Evolutionary conservation across 106 monocot species (phyloP).

Genomic region (Dioscorea dumetorum): DNA sequence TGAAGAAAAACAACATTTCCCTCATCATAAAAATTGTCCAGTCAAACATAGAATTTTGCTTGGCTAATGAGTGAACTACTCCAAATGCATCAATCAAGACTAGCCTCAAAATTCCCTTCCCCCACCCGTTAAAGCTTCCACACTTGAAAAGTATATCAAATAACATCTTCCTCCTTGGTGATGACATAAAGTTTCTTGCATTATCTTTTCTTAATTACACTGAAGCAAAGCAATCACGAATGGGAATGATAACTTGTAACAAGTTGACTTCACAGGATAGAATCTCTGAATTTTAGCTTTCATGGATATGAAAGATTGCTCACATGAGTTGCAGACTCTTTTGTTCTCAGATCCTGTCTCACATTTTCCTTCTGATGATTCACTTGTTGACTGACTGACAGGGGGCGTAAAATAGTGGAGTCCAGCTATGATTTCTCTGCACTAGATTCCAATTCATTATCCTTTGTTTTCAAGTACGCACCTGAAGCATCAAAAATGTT

Average conservation of each 20-base stretch:
- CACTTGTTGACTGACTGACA: slow-evolving; percentile 16
- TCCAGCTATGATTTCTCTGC: slow-evolving; percentile 87
- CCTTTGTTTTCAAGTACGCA: slow-evolving; percentile 82
- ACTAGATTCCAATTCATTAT: slow-evolving; percentile 83
- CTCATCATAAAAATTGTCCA: too few species aligned
- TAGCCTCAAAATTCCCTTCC: too few species aligned
- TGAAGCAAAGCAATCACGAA: not conserved
- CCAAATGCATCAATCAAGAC: too few species aligned
- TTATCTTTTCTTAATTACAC: not conserved
- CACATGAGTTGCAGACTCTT: not conserved
- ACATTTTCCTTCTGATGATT: not conserved
- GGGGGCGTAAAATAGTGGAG: slow-evolving; percentile 47
- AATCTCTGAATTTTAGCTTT: not conserved
- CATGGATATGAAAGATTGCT: not conserved
- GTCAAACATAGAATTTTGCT: too few species aligned
- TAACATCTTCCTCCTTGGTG: too few species aligned
- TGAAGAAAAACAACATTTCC: too few species aligned
- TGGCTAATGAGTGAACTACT: too few species aligned
- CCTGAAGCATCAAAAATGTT: slow-evolving; percentile 76
- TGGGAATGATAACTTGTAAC: not conserved
- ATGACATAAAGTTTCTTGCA: too few species aligned
- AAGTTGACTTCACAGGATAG: not conserved
- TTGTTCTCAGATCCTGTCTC: not conserved
- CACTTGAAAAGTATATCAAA: too few species aligned
- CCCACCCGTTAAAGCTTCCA: too few species aligned